Percentiles rank a stretch among this genome's conserved stretches.
These are phyloP conservation scores for Silybum marianum DNA, from an alignment of 129 eudicot species.

Conservation along the genomic window DNA sequence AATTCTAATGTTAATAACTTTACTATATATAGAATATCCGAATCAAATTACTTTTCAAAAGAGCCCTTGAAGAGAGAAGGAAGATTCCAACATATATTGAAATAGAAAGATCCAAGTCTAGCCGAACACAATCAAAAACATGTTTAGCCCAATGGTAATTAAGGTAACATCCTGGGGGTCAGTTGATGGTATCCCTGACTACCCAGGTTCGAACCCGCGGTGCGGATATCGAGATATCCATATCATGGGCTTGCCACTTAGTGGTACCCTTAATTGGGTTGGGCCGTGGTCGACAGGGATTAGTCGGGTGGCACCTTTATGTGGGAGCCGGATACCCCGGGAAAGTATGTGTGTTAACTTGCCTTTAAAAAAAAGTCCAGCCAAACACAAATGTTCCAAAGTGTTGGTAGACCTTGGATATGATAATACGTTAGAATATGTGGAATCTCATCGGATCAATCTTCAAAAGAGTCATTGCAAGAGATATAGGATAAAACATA, in stretches of 20 bases:
- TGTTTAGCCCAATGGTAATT: no score
- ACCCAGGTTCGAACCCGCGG: no score
- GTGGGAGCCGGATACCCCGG: no score
- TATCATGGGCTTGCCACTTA: no score
- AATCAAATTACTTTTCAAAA: neutral
- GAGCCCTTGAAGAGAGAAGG: neutral
- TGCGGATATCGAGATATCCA: no score
- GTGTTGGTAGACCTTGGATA: neutral
- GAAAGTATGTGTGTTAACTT: no score
- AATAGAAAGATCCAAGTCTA: neutral
- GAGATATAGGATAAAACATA: neutral
- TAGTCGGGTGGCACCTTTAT: no score
- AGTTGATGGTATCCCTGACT: no score
- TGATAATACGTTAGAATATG: neutral
- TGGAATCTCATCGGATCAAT: neutral
- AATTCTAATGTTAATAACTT: neutral
- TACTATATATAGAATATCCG: neutral
- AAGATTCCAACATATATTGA: neutral
- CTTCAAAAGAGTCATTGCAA: neutral
- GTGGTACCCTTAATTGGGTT: no score
- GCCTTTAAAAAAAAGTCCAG: no score
- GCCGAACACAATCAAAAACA: neutral
- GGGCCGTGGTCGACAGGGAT: no score
- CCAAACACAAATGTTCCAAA: neutral
- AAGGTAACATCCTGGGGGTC: no score